Evolutionary conservation across 306 rosid genomes (phyloP), one percentile per base, ranked within the genome.

Genomic region (Cicer arietinum): DNA sequence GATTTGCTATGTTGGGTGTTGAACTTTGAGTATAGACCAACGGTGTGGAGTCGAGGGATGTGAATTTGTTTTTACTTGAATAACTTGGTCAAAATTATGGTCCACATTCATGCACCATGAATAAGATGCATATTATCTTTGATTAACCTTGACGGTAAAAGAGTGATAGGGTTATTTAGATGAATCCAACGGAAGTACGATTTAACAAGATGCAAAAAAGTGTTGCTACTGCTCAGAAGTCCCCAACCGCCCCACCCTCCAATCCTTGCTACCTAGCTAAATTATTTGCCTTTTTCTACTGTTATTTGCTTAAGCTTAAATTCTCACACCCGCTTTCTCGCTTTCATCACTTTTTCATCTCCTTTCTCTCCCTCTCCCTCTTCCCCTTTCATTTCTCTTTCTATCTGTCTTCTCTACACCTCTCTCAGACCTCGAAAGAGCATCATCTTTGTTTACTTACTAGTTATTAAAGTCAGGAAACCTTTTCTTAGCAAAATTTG

Each of bases 201-300:
- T 62, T 39, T 62, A 41, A 62, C 13, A 62, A 7, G 68, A 7
- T 62, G 46, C 37, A 62, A 62, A 39, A n/a, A 62, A 39, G 42
- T 10, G 18, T 20, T 20, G 39, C 39, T 56, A 56, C 37, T 56
- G 46, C 39, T 9, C 7, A 1, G 2, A 56, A 18, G 37, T 56
- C 35, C 62, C 61, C 10, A 10, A 56, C 37, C 18, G 12, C 25
- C 9, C 59, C 58, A 16, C 59, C 11, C 59, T 16, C 59, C 30
- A 7, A 53, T 2, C 59, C 9, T 7, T 8, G 62, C 62, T 39
- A 56, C 62, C 37, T 56, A 56, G 62, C 62, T 25, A 56, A 56
- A 20, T 7, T 12, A 18, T 56, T 18, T 18, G 13, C 61, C 39
- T 4, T 56, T 20, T 9, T 56, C n/a, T 56, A 56, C 62, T 20